Evolutionary conservation across 1,284 basidiomycete species (phyloP).

Genomic region (Cronartium ribicola): DNA sequence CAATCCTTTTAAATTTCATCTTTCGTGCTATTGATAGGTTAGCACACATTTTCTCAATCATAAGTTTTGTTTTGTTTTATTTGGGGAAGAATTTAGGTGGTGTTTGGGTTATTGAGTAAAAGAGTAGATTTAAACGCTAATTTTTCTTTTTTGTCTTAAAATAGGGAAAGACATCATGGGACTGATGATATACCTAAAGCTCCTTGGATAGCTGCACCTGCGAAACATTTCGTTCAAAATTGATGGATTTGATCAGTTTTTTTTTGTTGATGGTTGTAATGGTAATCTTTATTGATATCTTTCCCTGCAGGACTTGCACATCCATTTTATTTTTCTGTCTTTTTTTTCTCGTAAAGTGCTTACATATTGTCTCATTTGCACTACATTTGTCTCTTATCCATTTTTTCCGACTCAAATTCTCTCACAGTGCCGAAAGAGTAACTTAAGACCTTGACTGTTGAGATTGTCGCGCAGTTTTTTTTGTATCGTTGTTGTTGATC

Average conservation of each 20-base stretch:
- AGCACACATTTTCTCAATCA: neutral
- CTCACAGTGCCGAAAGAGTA: too few relatives aligned
- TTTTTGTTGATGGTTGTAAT: too few relatives aligned
- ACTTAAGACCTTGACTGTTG: too few relatives aligned
- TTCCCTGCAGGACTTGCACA: too few relatives aligned
- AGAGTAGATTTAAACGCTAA: neutral
- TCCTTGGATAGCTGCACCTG: constrained; percentile 36
- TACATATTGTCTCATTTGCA: too few relatives aligned
- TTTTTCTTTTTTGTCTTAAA: neutral
- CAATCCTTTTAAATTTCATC: constrained; percentile 34
- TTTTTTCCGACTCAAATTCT: too few relatives aligned
- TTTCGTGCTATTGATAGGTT: constrained; percentile 28
- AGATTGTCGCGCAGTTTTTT: too few relatives aligned
- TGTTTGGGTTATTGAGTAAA: neutral
- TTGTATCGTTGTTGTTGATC: too few relatives aligned
- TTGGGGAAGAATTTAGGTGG: neutral
- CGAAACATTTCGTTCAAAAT: neutral
- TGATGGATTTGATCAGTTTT: neutral
- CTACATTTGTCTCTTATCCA: too few relatives aligned
- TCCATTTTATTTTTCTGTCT: too few relatives aligned
- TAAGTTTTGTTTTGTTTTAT: neutral
- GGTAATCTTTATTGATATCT: too few relatives aligned
- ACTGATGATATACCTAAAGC: constrained; percentile 12
- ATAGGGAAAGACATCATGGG: constrained; percentile 18
- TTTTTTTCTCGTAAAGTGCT: too few relatives aligned